These are phyloP conservation scores for Trypanosoma rangeli DNA, from an alignment of 208 protist species.

Conservation along the genomic window DNA sequence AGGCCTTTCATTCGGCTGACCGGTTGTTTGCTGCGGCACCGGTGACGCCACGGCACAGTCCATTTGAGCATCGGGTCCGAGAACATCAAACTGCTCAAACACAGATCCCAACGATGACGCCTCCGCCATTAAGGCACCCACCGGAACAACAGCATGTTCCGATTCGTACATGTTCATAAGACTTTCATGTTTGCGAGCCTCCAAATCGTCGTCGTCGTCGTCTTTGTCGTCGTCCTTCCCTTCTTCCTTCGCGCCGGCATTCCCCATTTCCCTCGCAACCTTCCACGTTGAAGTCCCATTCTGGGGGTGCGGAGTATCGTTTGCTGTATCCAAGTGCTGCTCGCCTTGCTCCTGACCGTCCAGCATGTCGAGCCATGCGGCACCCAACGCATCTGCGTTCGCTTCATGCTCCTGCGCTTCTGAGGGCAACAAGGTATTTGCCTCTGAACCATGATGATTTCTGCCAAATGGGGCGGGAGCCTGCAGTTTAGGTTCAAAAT, in stretches of 20 bases:
- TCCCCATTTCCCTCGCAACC: background rate
- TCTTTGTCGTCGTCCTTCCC: slow-evolving; percentile 5
- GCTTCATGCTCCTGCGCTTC: background rate
- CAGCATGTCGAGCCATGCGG: slow-evolving; percentile 57
- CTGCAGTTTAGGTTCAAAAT: slow-evolving; percentile 45
- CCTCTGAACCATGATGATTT: background rate
- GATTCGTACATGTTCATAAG: slow-evolving; percentile 79
- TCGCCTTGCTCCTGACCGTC: slow-evolving; percentile 27
- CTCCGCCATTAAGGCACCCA: slow-evolving; percentile 61
- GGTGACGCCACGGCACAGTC: slow-evolving; percentile 25
- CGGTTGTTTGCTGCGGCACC: slow-evolving; percentile 8
- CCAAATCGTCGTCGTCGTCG: background rate
- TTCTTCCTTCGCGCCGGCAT: slow-evolving; percentile 23
- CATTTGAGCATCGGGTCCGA: slow-evolving; percentile 45
- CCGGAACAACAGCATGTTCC: slow-evolving; percentile 65
- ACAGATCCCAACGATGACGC: slow-evolving; percentile 57
- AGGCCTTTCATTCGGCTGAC: background rate
- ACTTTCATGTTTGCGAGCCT: slow-evolving; percentile 19
- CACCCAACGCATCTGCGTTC: slow-evolving; percentile 3
- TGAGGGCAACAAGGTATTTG: slow-evolving; percentile 15
- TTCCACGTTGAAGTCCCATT: slow-evolving; percentile 5
- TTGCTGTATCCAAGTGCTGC: no score
- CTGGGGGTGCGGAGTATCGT: no score
- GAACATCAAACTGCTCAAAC: slow-evolving; percentile 74
- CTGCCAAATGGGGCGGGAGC: background rate